phyloP scores from a whole-genome alignment of 495 filamentous ascomycete species.

The Trichoderma reesei region DNA sequence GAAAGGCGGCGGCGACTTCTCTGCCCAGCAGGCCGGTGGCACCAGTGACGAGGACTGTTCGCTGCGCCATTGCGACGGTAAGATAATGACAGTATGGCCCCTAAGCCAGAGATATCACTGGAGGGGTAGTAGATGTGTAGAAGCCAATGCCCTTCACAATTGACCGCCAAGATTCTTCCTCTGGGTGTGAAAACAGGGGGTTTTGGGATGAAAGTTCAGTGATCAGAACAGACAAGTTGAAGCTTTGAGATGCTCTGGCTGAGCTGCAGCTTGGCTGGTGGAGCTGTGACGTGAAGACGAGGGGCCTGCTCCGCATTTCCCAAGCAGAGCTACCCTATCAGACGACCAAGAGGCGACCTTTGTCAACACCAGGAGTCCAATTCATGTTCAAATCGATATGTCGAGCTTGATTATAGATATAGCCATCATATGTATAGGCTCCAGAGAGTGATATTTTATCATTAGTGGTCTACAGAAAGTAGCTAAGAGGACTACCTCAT shows the following conservation, averaged over 20 bases:
- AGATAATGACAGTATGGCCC: no score
- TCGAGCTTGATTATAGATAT: no score
- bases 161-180: background rate
- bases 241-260: background rate
- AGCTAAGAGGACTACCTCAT: no score
- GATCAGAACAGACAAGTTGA: background rate
- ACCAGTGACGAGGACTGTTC: slow-evolving; percentile 69
- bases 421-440: no score
- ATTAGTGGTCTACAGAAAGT: no score
- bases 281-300: slow-evolving; percentile 5
- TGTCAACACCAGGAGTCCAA: no score
- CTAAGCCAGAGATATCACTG: background rate
- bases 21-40: slow-evolving; percentile 78
- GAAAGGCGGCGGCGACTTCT: slow-evolving; percentile 67
- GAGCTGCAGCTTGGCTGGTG: background rate
- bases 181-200: background rate
- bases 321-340: background rate
- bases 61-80: slow-evolving; percentile 18
- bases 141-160: no score
- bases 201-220: background rate
- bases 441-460: no score
- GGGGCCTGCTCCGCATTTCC: background rate
- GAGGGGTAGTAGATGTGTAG: background rate
- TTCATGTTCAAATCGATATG: no score
- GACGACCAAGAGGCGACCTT: background rate